These are phyloP conservation scores for Amanita pallidorosea DNA, from an alignment of 768 basidiomycete genomes.

Conservation along the genomic window DNA sequence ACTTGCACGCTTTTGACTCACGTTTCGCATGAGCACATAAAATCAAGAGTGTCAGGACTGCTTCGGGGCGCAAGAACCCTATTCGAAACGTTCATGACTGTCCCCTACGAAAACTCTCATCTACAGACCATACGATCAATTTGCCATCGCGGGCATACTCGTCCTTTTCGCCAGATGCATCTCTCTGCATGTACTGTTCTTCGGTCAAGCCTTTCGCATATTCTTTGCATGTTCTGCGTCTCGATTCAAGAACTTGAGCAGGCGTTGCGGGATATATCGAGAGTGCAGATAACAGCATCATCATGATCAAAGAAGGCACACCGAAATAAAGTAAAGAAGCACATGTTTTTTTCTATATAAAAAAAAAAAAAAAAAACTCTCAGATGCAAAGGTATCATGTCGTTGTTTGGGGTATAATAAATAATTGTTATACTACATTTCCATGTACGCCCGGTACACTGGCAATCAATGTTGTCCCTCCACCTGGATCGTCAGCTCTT, in stretches of 20 bases:
- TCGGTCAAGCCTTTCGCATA: conserved; percentile 34
- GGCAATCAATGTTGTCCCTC: conserved; percentile 26
- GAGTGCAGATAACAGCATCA: conserved; percentile 7
- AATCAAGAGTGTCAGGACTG: conserved; percentile 39
- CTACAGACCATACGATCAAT: conserved; percentile 37
- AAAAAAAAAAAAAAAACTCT: no score
- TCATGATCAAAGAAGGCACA: no score
- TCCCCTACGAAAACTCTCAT: background rate
- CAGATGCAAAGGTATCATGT: background rate
- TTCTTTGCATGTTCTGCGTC: conserved; percentile 23
- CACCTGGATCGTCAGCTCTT: conserved; percentile 87
- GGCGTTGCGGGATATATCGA: conserved; percentile 39
- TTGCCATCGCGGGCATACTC: conserved; percentile 35
- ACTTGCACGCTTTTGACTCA: conserved; percentile 11
- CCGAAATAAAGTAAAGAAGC: no score
- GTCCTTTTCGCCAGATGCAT: conserved; percentile 25
- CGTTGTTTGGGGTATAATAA: background rate
- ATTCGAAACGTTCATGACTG: background rate
- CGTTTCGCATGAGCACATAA: conserved; percentile 56
- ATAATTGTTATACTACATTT: no score
- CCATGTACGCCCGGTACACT: background rate
- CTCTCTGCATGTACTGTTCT: conserved; percentile 35
- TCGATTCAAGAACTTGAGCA: conserved; percentile 30
- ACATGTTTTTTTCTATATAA: no score
- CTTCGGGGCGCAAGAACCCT: conserved; percentile 51